Base-by-base conservation (phyloP, 768 basidiomycete genomes). In the Kondoa subrosea region DNA sequence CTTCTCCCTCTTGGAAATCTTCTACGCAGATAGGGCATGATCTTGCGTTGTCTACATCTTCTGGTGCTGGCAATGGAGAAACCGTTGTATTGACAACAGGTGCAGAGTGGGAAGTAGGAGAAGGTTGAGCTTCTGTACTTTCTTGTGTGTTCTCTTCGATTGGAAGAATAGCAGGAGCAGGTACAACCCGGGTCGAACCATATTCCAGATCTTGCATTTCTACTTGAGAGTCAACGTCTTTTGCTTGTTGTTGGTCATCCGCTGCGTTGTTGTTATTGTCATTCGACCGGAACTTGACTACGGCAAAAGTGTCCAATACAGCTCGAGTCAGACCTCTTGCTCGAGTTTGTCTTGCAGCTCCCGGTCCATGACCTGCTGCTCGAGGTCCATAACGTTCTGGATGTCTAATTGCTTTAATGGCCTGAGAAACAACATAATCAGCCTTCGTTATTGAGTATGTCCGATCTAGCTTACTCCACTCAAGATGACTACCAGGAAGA, bases 21-120 rank as follows among this genome's bases (percentile, higher is more conserved):
- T 89, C 81, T 68, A 96, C 86, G 76, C 92, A 96, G 69, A 96
- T 96, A 2, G 92, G 91, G 78, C 92, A 96, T 15, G 86, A 89
- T 77, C 16, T 56, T 66, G 56, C 56, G 8, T 21, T 8, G 40
- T 21, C 12, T 8, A 50, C 21, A 50, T 8, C 8, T 50, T 50
- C 21, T 8, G 40, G 12, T 21, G 40, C 40, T 21, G 21, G 40
- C 40, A 50, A 50, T 50, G 8, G 40, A 21, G 40, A 8, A 50
- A 30, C 58, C 29, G 58, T 26, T 25, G 58, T 26, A 14, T 26
- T 25, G 56, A 15, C 56, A 25, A 25, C 25, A 25, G 15, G 16
- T 15, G 56, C 25, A 15, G 56, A 56, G 15, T 25, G 16, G 56
- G 16, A 25, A 15, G 16, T 25, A 56, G 56, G 56, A 15, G 58